Percentiles rank a stretch among this genome's conserved stretches.
Evolutionary conservation across 1,139 yeast genomes (phyloP).

Genomic region (Yamadazyma spencermartinsiae): DNA sequence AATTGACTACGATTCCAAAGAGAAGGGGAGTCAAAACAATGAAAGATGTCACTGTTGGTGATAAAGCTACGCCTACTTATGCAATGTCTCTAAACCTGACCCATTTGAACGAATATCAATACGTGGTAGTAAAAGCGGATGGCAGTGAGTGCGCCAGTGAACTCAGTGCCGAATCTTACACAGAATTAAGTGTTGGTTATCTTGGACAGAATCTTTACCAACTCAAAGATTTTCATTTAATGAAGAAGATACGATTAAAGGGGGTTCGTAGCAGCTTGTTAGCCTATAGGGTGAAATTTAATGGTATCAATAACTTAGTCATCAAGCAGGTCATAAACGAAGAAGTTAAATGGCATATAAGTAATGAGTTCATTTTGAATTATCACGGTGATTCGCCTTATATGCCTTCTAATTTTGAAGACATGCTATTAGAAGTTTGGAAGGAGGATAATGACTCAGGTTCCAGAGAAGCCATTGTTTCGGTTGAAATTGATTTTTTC

Average conservation of each 20-base stretch:
- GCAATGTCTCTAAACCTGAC: conserved; percentile 18
- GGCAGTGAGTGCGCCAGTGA: conserved; percentile 2
- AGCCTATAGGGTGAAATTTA: conserved; percentile 24
- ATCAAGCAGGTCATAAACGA: conserved; percentile 66
- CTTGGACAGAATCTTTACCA: background rate
- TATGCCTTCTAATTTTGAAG: conserved; percentile 45
- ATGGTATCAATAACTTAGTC: conserved; percentile 51
- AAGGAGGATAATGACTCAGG: conserved; percentile 21
- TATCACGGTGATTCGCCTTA: conserved; percentile 80
- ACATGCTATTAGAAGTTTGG: conserved; percentile 49
- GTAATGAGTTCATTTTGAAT: conserved; percentile 33
- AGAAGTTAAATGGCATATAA: conserved; percentile 77
- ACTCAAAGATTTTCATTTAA: background rate
- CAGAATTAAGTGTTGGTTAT: background rate
- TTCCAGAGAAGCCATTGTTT: conserved; percentile 16
- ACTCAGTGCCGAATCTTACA: background rate
- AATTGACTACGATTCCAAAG: conserved; percentile 36
- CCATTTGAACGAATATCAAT: conserved; percentile 1
- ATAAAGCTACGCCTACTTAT: conserved; percentile 45
- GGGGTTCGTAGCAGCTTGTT: conserved; percentile 65
- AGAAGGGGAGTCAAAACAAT: conserved; percentile 29
- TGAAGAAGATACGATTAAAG: background rate
- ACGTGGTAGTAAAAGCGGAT: conserved; percentile 5
- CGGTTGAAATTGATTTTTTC: conserved; percentile 41
- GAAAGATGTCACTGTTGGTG: conserved; percentile 55